These are phyloP conservation scores for Coccomyxa sp. DNA, from an alignment of 139 green algal species.

Conservation along the genomic window DNA sequence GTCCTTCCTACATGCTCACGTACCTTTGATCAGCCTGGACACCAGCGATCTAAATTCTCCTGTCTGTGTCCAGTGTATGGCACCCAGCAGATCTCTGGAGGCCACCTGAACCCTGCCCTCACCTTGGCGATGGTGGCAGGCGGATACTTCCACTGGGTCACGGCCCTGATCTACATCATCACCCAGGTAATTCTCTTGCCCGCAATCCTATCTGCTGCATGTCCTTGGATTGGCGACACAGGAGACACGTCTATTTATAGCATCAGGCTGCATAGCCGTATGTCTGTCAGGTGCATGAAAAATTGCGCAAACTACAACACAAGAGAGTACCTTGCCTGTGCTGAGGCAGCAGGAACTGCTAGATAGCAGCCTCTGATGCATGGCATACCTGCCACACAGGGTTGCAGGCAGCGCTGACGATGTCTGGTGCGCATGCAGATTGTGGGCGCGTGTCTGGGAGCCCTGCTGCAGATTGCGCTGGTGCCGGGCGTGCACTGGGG, in stretches of 20 bases:
- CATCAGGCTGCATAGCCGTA: too few species aligned
- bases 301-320: too few species aligned
- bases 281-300: too few species aligned
- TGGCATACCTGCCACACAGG: too few species aligned
- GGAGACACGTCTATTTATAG: too few species aligned
- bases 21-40: background rate
- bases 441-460: background rate
- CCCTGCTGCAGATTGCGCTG: background rate
- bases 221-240: background rate
- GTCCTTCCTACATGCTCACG: background rate
- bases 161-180: background rate
- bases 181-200: background rate
- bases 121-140: background rate
- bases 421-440: too few species aligned
- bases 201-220: background rate
- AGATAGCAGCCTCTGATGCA: background rate
- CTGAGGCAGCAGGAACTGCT: background rate
- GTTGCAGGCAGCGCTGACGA: too few species aligned
- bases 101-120: background rate
- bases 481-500: constrained; percentile 1
- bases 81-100: background rate
- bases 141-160: background rate
- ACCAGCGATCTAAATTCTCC: background rate
- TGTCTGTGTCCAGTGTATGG: background rate
- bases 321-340: background rate